Evolutionary conservation across 352 stramenopile genomes (phyloP), one percentile per base, ranked within the genome.

Genomic region (Pythium plurisporium): DNA sequence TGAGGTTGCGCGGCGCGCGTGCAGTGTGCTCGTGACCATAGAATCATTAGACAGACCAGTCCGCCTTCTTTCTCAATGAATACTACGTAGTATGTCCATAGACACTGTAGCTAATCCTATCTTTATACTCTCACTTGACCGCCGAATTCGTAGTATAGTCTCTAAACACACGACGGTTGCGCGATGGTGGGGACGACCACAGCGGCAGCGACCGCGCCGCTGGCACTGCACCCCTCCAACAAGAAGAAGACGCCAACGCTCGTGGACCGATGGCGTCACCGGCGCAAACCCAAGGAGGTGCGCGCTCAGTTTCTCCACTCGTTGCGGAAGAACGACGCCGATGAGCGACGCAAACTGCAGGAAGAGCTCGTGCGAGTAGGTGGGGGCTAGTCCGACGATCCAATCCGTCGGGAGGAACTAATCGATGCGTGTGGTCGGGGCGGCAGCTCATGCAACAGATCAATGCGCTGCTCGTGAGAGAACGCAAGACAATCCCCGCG

Each of bases 11-110:
- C 68, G 75, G 52, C 65, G 72, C 44, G 17, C 63, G 56, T 51
- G 41, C 61, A 52, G 47, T 90, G 80, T 73, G 80, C 80, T 78
- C 72, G 77, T 74, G 74, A 88, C 64, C 73, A 90, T 90, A 90
- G 65, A 90, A 55, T 63, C 69, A 79, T 79, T 67, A 53, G 30
- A 89, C 73, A 85, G 44, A 50, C 29, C 30, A 51, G 27, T 12
- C n/a, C 15, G 22, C 20, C 2, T 51, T 56, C n/a, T 26, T 17
- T 26, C 6, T 27, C 30, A 25, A 23, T 49, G 9, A 33, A 5
- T 33, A 44, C 27, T 52, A 40, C 25, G 33, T 43, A 55, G 5
- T 37, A 51, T 5, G 5, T 23, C 29, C 22, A 33, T n/a, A n/a
- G n/a, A n/a, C n/a, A n/a, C n/a, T n/a, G n/a, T n/a, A n/a, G n/a